Base-by-base conservation (phyloP, 345 rosid species). In the Eucalyptus shirleyi region DNA sequence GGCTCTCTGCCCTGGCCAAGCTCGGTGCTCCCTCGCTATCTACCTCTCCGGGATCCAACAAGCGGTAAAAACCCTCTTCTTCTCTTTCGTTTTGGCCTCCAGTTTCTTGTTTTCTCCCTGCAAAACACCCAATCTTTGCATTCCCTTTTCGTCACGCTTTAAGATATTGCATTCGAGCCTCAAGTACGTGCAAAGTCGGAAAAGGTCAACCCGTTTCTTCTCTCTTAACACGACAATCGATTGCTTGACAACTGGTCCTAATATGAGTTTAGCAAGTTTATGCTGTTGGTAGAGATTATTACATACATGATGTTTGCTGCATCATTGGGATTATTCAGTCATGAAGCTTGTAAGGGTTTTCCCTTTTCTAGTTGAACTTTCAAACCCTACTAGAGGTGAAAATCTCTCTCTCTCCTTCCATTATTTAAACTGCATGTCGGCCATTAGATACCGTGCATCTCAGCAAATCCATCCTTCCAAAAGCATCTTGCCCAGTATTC, bases 1-100 rank as follows among this genome's bases (percentile, higher is more conserved):
- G 8, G 94, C 96, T 2, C 62, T 94, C 89, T 94, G 96, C 85
- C 83, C 96, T 14, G 95, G 93, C 17, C 30, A 87, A 91, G 5
- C 1, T 32, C 89, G 89, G 69, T 94, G 96, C 91, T 92, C 94
- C 24, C 86, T 93, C 23, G 93, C 94, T 50, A 93, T 94, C 80
- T 93, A 88, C 65, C 91, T 94, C 86, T 19, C 92, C 3, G 94
- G 93, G 51, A 53, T 94, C 85, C 93, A 93, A 86, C 92, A 93
- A 51, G 93, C 89, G 94, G 95, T 95, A 90, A 56, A 4, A 12
- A 21, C 51, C 12, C 21, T 10, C 28, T 44, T 50, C 32, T 88
- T 45, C 50, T 10, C 42, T 34, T 16, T 28, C 21, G 21, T 30
- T 19, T 47, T 12, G 12, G 9, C 28, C 13, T 30, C 82, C 42